These are phyloP conservation scores for Dipteronia dyeriana DNA, from an alignment of 345 rosid genomes.

Conservation along the genomic window DNA sequence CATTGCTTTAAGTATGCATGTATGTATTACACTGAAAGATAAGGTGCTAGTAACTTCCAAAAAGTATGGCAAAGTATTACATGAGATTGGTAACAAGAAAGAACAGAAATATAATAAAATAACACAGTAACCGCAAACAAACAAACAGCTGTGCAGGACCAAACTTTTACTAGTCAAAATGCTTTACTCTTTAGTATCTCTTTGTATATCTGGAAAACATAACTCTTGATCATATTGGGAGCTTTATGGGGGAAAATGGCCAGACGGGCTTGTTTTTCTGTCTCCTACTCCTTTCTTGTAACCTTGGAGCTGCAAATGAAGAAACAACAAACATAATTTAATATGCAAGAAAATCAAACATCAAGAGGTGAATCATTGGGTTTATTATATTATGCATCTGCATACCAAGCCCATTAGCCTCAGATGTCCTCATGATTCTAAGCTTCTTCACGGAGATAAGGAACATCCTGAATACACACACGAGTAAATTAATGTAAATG, in stretches of 20 bases:
- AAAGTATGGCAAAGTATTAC: conserved; percentile 17
- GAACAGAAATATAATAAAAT: conserved; percentile 28
- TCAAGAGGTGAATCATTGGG: conserved; percentile 13
- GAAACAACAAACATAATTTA: conserved; percentile 21
- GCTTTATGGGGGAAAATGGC: conserved; percentile 7
- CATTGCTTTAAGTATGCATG: conserved; percentile 22
- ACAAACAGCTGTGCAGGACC: conserved; percentile 23
- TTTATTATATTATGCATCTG: conserved; percentile 20
- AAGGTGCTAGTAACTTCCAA: conserved; percentile 24
- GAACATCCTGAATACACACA: conserved; percentile 67
- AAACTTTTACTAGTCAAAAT: conserved; percentile 26
- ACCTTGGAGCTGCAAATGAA: conserved; percentile 39
- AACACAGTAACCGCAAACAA: conserved; percentile 27
- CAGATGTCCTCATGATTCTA: conserved; percentile 78
- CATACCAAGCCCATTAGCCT: conserved; percentile 75
- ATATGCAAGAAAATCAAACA: not conserved
- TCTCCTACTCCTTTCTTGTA: conserved; percentile 30
- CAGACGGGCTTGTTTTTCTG: conserved; percentile 33
- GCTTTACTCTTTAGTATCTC: conserved; percentile 22
- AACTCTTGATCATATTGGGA: conserved; percentile 12
- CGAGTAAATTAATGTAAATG: not conserved
- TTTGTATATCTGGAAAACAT: conserved; percentile 27
- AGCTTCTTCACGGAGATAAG: conserved; percentile 78
- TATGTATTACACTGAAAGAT: conserved; percentile 26
- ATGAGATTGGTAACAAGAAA: conserved; percentile 29